phyloP scores from a whole-genome alignment of 768 basidiomycete species.

The Termitomyces sp. region DNA sequence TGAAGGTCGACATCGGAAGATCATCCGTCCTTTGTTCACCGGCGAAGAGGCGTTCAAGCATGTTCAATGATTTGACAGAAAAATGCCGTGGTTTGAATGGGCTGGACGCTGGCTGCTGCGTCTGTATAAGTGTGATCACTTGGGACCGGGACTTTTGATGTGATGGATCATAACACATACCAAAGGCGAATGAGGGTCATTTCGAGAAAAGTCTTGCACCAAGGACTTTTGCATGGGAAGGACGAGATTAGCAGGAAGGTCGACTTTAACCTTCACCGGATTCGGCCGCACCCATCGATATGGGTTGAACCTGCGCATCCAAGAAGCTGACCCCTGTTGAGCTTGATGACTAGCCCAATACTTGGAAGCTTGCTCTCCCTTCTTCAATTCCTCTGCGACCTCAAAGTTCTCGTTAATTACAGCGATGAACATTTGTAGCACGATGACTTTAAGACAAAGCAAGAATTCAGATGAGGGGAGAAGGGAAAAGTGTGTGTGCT shows the following conservation, averaged over 20 bases:
- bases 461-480: background rate
- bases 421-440: constrained; percentile 95
- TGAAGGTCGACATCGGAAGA: constrained; percentile 57
- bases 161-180: constrained; percentile 20
- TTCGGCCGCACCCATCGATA: constrained; percentile 80
- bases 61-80: constrained; percentile 52
- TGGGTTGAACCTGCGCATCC: constrained; percentile 79
- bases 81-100: constrained; percentile 44
- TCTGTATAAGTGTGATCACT: constrained; percentile 16
- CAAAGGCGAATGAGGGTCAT: constrained; percentile 22
- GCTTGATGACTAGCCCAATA: constrained; percentile 61
- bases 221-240: constrained; percentile 78
- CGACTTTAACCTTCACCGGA: constrained; percentile 69
- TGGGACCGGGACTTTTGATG: background rate
- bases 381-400: constrained; percentile 89
- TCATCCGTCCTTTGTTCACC: constrained; percentile 50
- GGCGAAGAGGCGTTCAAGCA: constrained; percentile 64
- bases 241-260: constrained; percentile 68
- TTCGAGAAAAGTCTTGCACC: constrained; percentile 52
- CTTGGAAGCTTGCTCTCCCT: constrained; percentile 70
- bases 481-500: constrained; percentile 25
- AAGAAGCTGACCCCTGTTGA: constrained; percentile 47
- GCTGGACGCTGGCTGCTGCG: constrained; percentile 16
- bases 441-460: constrained; percentile 56
- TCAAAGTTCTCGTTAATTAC: constrained; percentile 96